phyloP scores from a whole-genome alignment of 257 asterid species.

The Voacanga thouarsii region DNA sequence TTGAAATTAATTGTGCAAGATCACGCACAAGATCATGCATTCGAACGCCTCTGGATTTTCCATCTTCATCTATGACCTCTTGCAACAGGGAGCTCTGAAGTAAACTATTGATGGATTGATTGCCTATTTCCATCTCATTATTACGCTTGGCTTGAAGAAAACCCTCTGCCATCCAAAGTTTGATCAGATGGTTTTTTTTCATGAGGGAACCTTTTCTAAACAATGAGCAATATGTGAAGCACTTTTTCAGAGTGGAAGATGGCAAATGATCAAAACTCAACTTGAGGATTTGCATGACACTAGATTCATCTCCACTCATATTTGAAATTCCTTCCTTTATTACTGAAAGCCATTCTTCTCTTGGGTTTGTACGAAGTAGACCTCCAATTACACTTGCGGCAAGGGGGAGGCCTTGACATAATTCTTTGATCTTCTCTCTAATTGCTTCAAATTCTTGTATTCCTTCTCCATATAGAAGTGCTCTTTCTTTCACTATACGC shows the following conservation, averaged over 20 bases:
- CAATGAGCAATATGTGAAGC: slow-evolving; percentile 34
- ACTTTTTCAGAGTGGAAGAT: slow-evolving; percentile 17
- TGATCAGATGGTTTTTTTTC: slow-evolving; percentile 13
- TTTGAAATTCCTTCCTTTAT: slow-evolving; percentile 1
- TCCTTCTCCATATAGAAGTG: not conserved
- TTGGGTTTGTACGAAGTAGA: slow-evolving; percentile 12
- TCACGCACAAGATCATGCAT: slow-evolving; percentile 37
- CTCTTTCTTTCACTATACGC: slow-evolving; percentile 7
- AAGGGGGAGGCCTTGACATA: slow-evolving; percentile 9
- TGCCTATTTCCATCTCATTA: slow-evolving; percentile 14
- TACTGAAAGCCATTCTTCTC: slow-evolving; percentile 23
- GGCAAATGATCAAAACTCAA: slow-evolving; percentile 30
- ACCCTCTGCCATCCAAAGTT: slow-evolving; percentile 38
- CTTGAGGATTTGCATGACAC: slow-evolving; percentile 10
- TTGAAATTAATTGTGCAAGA: slow-evolving; percentile 24
- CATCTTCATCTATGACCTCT: slow-evolving; percentile 13
- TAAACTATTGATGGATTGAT: slow-evolving; percentile 16
- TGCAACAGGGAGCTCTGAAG: slow-evolving; percentile 26
- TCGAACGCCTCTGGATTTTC: slow-evolving; percentile 19
- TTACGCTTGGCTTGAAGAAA: slow-evolving; percentile 10
- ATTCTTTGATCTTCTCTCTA: not conserved
- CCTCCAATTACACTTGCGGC: slow-evolving; percentile 23
- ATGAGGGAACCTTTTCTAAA: slow-evolving; percentile 7
- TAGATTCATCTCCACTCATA: not conserved
- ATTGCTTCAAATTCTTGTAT: not conserved